Percentiles rank a stretch among this genome's conserved stretches.
These are phyloP conservation scores for Erucastrum elatum DNA, from an alignment of 345 rosid species.

Conservation along the genomic window DNA sequence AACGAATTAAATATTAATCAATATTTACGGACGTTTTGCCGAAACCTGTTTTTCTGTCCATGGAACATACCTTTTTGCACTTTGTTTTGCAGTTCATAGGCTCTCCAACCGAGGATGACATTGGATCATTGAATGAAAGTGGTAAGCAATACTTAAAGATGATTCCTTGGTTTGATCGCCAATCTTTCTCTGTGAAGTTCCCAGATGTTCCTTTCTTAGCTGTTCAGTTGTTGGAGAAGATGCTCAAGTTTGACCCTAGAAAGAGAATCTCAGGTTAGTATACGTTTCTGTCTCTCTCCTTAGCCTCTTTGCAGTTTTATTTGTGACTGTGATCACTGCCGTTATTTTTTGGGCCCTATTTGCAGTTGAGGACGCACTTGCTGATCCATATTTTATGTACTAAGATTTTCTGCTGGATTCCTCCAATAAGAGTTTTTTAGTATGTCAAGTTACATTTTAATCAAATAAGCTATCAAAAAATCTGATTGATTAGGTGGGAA, in stretches of 20 bases:
- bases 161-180: slow-evolving; percentile 57
- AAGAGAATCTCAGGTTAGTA: slow-evolving; percentile 73
- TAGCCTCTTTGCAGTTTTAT: slow-evolving; percentile 27
- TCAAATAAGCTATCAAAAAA: background rate
- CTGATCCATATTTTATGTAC: slow-evolving; percentile 67
- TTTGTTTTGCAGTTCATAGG: slow-evolving; percentile 67
- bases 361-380: slow-evolving; percentile 80
- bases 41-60: no score
- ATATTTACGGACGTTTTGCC: no score
- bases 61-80: background rate
- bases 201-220: slow-evolving; percentile 67
- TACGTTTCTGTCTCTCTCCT: slow-evolving; percentile 8
- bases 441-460: background rate
- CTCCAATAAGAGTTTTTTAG: background rate
- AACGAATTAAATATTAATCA: no score
- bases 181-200: slow-evolving; percentile 71
- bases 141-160: slow-evolving; percentile 73
- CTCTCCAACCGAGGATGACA: slow-evolving; percentile 80
- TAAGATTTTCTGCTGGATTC: background rate
- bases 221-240: slow-evolving; percentile 83
- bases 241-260: slow-evolving; percentile 83
- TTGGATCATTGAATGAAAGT: slow-evolving; percentile 70
- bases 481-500: slow-evolving; percentile 8
- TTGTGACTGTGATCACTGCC: background rate
- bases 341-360: background rate